Conservation (phyloP, 495 filamentous ascomycete species). For the Astrothelium subdiscretum region DNA sequence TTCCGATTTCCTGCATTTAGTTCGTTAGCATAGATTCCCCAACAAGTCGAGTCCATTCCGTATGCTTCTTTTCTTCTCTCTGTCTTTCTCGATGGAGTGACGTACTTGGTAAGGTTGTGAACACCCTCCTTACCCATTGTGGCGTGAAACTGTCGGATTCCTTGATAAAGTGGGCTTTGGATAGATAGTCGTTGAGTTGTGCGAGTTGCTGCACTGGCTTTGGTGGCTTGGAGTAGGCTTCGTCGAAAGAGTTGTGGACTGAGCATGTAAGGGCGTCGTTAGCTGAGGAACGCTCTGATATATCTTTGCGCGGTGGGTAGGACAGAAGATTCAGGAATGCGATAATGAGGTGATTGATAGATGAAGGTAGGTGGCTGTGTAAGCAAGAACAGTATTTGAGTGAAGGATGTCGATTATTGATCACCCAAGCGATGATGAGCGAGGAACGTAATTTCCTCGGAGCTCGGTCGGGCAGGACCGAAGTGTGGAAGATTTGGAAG, state of each 20-base stretch:
- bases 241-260: background rate
- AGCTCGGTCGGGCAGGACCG: background rate
- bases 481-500: no score
- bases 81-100: conserved; percentile 3
- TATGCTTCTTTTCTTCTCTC: no score
- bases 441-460: background rate
- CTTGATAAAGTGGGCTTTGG: conserved; percentile 13
- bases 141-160: conserved; percentile 31
- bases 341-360: background rate
- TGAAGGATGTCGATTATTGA: background rate
- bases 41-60: no score
- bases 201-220: background rate
- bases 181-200: conserved; percentile 10
- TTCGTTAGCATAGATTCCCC: background rate
- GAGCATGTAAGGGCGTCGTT: background rate
- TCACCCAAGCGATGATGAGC: background rate
- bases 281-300: background rate
- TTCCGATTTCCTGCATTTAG: conserved; percentile 42
- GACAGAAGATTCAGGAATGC: background rate
- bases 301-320: background rate
- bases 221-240: background rate
- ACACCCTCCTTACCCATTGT: conserved; percentile 46
- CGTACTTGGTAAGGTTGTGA: conserved; percentile 39
- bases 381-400: background rate
- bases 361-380: background rate